Evolutionary conservation across 2,329 filamentous ascomycete species (phyloP).

Genomic region (Penicillium sp.): DNA sequence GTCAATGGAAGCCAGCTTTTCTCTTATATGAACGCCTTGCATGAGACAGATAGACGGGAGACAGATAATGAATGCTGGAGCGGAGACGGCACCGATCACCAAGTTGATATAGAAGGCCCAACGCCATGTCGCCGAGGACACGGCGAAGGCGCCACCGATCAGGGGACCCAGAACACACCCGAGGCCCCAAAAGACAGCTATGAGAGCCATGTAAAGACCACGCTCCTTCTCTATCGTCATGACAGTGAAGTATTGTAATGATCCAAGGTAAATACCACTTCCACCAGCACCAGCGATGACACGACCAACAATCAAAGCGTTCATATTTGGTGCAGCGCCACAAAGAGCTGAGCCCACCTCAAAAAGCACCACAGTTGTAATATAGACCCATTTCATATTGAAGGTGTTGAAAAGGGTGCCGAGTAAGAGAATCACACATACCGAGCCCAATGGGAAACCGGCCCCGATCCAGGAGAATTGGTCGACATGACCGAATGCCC

Average conservation of each 20-base stretch:
- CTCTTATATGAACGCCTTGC: too few species aligned
- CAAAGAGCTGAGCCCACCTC: constrained; percentile 37
- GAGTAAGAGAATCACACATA: too few species aligned
- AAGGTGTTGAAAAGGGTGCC: constrained; percentile 27
- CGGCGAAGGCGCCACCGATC: constrained; percentile 4
- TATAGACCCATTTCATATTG: constrained; percentile 46
- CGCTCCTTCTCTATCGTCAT: too few species aligned
- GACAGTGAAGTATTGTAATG: too few species aligned
- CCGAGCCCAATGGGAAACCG: too few species aligned
- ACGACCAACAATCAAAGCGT: constrained; percentile 48
- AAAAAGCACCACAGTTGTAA: constrained; percentile 26
- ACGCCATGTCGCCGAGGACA: neutral
- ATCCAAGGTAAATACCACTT: neutral
- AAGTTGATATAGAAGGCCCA: constrained; percentile 9
- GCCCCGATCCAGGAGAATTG: too few species aligned
- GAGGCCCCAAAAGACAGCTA: too few species aligned
- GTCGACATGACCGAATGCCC: too few species aligned
- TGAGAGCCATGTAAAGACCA: too few species aligned
- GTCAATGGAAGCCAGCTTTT: too few species aligned
- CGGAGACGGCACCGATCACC: constrained; percentile 39
- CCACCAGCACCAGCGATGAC: constrained; percentile 30
- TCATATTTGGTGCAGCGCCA: constrained; percentile 46
- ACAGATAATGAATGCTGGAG: constrained; percentile 9
- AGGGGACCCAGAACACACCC: neutral
- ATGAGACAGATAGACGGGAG: neutral